phyloP scores from a whole-genome alignment of 257 asterid genomes.

The Anisodus acutangulus region DNA sequence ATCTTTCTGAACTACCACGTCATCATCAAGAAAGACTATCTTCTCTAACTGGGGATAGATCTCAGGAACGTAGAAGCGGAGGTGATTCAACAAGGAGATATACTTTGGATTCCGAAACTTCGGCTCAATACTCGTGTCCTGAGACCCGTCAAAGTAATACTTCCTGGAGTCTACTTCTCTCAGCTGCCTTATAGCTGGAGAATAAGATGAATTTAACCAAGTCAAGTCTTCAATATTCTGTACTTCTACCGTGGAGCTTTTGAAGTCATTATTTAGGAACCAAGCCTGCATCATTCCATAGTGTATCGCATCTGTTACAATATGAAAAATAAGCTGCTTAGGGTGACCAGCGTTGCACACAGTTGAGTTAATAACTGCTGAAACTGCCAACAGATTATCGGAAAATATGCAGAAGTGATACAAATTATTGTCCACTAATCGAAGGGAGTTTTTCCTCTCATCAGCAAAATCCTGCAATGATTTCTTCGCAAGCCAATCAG shows the following conservation, averaged over 20 bases:
- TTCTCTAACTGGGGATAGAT: constrained; percentile 80
- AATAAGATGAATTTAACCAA: constrained; percentile 72
- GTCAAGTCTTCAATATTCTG: constrained; percentile 68
- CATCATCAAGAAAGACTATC: constrained; percentile 83
- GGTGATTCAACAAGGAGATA: constrained; percentile 61
- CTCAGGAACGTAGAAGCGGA: constrained; percentile 81
- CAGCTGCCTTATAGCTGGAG: constrained; percentile 64
- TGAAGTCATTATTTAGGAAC: constrained; percentile 68
- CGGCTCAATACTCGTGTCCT: constrained; percentile 45
- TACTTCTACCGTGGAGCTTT: constrained; percentile 69
- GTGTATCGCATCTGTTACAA: constrained; percentile 66
- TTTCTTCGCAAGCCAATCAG: constrained; percentile 63
- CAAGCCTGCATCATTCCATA: constrained; percentile 86
- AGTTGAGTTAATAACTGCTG: constrained; percentile 78
- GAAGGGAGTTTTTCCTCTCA: constrained; percentile 64
- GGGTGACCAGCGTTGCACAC: constrained; percentile 82
- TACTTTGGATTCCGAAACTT: constrained; percentile 63
- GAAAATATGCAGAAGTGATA: constrained; percentile 89
- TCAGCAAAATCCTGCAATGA: constrained; percentile 56
- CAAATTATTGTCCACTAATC: constrained; percentile 68
- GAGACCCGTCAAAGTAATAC: constrained; percentile 47
- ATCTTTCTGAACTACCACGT: constrained; percentile 81
- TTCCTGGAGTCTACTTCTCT: constrained; percentile 40
- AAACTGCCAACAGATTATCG: constrained; percentile 73
- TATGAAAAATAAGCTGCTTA: constrained; percentile 76